Conservation (phyloP, 176 grass and related monocot genomes). For the Themeda triandra region DNA sequence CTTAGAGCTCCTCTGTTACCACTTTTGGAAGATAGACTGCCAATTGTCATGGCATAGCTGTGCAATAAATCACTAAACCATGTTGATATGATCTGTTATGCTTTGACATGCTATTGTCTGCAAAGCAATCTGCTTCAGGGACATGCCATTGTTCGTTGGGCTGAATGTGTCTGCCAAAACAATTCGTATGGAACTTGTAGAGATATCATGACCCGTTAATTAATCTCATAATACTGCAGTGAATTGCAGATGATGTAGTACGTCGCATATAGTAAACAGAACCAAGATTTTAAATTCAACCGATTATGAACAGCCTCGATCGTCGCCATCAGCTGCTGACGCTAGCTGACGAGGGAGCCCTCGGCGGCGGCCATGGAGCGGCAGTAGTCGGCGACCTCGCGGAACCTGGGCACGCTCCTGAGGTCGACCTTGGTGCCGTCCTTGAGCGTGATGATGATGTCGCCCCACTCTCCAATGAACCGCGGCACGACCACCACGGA, state of each 20-base stretch:
- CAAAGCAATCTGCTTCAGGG: background rate
- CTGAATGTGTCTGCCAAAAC: background rate
- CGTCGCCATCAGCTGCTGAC: background rate
- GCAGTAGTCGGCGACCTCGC: constrained; percentile 87
- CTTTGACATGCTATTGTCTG: background rate
- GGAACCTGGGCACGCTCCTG: constrained; percentile 91
- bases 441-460: constrained; percentile 87
- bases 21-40: constrained; percentile 6
- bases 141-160: too few relatives aligned
- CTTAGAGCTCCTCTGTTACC: background rate
- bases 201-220: background rate
- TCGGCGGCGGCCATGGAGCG: constrained; percentile 55
- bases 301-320: background rate
- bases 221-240: background rate
- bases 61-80: constrained; percentile 31
- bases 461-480: constrained; percentile 93
- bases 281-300: background rate
- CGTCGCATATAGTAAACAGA: background rate
- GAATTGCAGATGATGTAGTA: background rate
- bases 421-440: constrained; percentile 95
- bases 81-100: background rate
- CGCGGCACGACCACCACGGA: constrained; percentile 80
- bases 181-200: background rate
- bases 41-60: background rate
- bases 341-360: constrained; percentile 15